Base-by-base conservation (phyloP, 371 early-diverging fungal species). In the Chytridium lagenaria region DNA sequence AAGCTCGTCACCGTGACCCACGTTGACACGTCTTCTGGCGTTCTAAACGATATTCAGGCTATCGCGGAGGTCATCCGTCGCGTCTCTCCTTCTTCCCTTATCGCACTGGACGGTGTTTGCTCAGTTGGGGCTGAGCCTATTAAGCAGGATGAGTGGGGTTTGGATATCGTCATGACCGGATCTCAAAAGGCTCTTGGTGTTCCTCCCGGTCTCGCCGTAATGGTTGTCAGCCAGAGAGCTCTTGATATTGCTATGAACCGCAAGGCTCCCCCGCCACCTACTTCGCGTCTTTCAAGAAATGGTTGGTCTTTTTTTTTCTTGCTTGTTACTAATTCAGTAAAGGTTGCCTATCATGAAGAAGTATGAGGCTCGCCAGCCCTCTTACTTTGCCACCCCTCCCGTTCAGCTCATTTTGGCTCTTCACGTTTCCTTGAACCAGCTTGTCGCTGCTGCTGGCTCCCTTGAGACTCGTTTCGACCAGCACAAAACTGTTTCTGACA, bases 351-450 rank as follows among this genome's bases (percentile, higher is more conserved):
- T 98, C 80, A 97, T 97, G 97, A 81, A 91, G 69, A 92, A 94
- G 26, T 98, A 97, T 80, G 97, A 96, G 84, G 88, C 91, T 7
- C 91, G 96, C 76, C 91, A 92, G 75, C 92, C 94, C 36, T 88
- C 90, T 59, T 98, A 98, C 86, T 98, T 97, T 85, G 97, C 95
- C 70, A 98, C 98, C n/a, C 98, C 98, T 19, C 92, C 96, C 59
- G 98, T 98, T 55, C 96, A 96, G 86, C 87, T 93, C 70, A 88
- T 98, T 80, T 87, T 91, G 80, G 96, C 97, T 39, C 91, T 98
- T 52, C 86, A 94, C 78, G 87, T 89, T 28, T 90, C 94, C 63
- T 89, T 98, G 72, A 87, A 88, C 78, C 92, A 93, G 78, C 86
- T 97, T 64, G 86, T 90, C 50, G 82, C 86, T 57, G 84, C 84